These are phyloP conservation scores for Picea mariana DNA, from an alignment of 83 land plant species.

Conservation along the genomic window DNA sequence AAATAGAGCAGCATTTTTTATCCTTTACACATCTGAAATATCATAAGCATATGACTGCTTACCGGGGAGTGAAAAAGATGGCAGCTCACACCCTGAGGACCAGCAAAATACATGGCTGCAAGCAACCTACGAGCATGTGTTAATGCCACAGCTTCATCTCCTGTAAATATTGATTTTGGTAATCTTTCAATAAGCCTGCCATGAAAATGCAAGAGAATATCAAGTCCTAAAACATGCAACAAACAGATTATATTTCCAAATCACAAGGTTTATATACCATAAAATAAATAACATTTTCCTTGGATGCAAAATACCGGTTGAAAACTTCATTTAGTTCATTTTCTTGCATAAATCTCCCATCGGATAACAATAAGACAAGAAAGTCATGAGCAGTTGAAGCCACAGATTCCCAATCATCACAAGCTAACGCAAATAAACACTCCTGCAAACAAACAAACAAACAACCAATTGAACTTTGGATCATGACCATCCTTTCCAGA, in stretches of 20 bases:
- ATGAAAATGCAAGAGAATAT: background rate
- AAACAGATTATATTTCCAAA: background rate
- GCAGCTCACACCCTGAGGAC: constrained; percentile 72
- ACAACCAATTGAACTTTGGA: background rate
- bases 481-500: background rate
- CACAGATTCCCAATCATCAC: constrained; percentile 77
- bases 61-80: constrained; percentile 78
- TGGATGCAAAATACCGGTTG: constrained; percentile 30
- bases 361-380: constrained; percentile 38
- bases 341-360: constrained; percentile 24
- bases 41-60: constrained; percentile 26
- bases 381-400: constrained; percentile 60
- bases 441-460: constrained; percentile 56
- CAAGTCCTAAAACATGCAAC: background rate
- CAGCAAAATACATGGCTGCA: constrained; percentile 78
- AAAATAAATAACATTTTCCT: background rate
- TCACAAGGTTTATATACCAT: constrained; percentile 7
- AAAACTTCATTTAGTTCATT: constrained; percentile 47
- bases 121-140: constrained; percentile 72
- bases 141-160: constrained; percentile 58
- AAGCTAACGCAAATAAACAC: constrained; percentile 81
- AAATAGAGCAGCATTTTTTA: background rate
- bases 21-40: background rate
- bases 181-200: constrained; percentile 79
- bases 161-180: constrained; percentile 68